Base-by-base conservation (phyloP, 257 asterid species). In the Lantana camara region DNA sequence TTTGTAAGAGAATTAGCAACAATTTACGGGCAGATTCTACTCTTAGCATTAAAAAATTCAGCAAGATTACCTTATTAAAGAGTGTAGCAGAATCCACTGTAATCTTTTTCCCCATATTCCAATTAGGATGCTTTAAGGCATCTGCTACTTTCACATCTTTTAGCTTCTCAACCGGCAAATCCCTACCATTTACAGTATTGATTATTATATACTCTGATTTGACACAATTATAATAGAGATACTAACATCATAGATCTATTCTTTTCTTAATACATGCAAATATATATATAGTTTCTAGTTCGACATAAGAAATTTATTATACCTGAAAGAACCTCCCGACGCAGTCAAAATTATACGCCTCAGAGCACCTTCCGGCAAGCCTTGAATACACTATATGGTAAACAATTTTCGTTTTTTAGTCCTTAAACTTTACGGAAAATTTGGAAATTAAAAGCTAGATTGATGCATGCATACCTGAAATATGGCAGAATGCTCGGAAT, bases 51-150 rank as follows among this genome's bases (percentile, higher is more conserved):
- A 27, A 35, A 35, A 2, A 4, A 35, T 9, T 35, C 40, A n/a
- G 60, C n/a, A 57, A 20, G 54, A 41, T 44, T 67, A 88, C 99
- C 99, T 94, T 94, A 80, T 94, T 94, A 75, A 94, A 94, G 62
- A 94, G 95, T 20, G 99, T 94, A 34, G 99, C 99, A 9, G 99
- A 94, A 84, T 94, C 99, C 21, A 94, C 99, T 0, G 99, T 94
- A 41, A 94, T 90, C 77, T 94, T 94, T 57, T 94, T 94, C 4
- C 99, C 99, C 99, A 94, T 94, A 73, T 78, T 90, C 99, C 99
- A 94, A 75, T 90, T 94, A 2, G 99, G 99, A 79, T 94, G 99
- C 87, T 94, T 94, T 69, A 94, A 76, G 70, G 99, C 99, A 80
- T 94, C 99, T 0, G 96, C 97, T 51, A 94, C 99, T 88, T 94